Percentiles rank a stretch among this genome's conserved stretches.
These are phyloP conservation scores for Monilinia vaccinii-corymbosi DNA, from an alignment of 2,329 filamentous ascomycete species.

Conservation along the genomic window DNA sequence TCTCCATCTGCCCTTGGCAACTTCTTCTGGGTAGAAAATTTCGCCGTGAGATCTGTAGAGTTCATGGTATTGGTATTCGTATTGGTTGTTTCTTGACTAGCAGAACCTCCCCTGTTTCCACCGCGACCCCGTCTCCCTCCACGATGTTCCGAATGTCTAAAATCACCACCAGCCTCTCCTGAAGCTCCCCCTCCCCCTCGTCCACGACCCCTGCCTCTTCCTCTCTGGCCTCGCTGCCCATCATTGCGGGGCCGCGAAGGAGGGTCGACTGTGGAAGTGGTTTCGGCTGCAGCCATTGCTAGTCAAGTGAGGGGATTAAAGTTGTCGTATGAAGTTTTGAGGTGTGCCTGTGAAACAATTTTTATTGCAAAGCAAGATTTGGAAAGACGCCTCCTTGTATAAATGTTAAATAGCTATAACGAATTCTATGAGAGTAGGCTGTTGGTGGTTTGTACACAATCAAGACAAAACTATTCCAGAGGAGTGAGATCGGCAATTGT, in stretches of 20 bases:
- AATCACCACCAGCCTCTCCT: conserved; percentile 26
- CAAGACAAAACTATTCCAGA: conserved; percentile 5
- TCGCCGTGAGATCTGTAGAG: not conserved
- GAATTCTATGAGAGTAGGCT: not conserved
- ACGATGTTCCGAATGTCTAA: conserved; percentile 12
- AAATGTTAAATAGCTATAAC: not conserved
- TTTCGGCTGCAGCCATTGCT: conserved; percentile 10
- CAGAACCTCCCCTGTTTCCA: conserved; percentile 13
- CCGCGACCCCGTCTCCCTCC: conserved; percentile 20
- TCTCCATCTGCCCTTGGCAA: not conserved
- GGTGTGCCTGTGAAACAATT: not conserved
- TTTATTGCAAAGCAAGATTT: not conserved
- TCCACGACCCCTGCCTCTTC: conserved; percentile 25
- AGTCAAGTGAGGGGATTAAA: not conserved
- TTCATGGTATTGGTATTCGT: conserved; percentile 1
- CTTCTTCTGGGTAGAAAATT: not conserved
- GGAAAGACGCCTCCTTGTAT: not conserved
- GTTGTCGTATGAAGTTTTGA: not conserved
- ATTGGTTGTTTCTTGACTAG: conserved; percentile 2
- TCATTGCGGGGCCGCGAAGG: conserved; percentile 19
- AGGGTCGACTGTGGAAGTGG: conserved; percentile 13
- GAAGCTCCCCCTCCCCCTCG: conserved; percentile 2
- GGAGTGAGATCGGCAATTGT: not conserved
- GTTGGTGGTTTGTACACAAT: not conserved
- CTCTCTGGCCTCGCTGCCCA: conserved; percentile 31